phyloP scores from a whole-genome alignment of 768 basidiomycete species.

The Artomyces pyxidatus region DNA sequence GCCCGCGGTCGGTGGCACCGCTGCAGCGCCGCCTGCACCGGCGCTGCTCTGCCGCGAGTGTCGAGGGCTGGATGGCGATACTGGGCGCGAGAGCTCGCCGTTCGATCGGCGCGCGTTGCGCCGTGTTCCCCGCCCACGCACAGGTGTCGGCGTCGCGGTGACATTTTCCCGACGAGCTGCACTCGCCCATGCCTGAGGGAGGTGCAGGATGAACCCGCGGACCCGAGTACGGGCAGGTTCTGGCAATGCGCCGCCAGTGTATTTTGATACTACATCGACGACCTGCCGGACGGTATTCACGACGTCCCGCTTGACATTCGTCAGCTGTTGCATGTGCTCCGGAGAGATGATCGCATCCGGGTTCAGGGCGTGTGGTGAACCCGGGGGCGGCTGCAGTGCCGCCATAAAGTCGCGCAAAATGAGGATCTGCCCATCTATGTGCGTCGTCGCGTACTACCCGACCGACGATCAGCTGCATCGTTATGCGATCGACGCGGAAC shows the following conservation, averaged over 20 bases:
- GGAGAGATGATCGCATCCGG: slow-evolving; percentile 22
- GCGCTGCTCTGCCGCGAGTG: slow-evolving; percentile 23
- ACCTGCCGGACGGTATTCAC: slow-evolving; percentile 87
- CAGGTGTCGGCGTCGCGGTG: slow-evolving; percentile 10
- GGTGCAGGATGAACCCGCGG: slow-evolving; percentile 63
- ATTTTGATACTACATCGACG: slow-evolving; percentile 78
- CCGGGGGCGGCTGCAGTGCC: slow-evolving; percentile 44
- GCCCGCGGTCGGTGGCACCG: slow-evolving; percentile 33
- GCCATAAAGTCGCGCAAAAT: slow-evolving; percentile 79
- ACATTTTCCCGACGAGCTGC: slow-evolving; percentile 23
- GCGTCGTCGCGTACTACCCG: slow-evolving; percentile 71
- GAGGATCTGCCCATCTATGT: slow-evolving; percentile 82
- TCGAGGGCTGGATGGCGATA: slow-evolving; percentile 19
- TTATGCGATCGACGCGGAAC: too few species aligned
- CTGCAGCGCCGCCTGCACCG: slow-evolving; percentile 13
- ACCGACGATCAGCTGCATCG: slow-evolving; percentile 1
- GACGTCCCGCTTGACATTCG: slow-evolving; percentile 69
- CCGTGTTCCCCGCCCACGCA: slow-evolving; percentile 17
- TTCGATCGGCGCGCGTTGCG: slow-evolving; percentile 10
- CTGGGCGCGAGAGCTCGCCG: slow-evolving; percentile 21
- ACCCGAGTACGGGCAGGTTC: slow-evolving; percentile 75
- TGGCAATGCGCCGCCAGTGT: slow-evolving; percentile 79
- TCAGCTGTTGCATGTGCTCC: slow-evolving; percentile 59
- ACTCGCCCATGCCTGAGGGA: slow-evolving; percentile 78
- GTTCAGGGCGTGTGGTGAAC: slow-evolving; percentile 27